Conservation (phyloP, 2,329 filamentous ascomycete species). For the Verticillium isaacii region DNA sequence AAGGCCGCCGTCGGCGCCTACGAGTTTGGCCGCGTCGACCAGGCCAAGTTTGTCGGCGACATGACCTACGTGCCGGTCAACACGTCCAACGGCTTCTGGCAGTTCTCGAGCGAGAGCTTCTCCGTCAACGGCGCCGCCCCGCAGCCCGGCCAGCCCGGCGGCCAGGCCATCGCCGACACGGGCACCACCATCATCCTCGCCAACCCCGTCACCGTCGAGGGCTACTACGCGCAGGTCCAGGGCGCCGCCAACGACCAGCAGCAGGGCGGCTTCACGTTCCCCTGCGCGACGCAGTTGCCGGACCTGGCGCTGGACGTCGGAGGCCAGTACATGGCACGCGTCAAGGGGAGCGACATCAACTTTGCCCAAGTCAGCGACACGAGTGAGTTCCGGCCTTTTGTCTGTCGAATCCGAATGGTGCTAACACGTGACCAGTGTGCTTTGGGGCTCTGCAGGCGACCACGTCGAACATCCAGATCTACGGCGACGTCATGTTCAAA, state of each 20-base stretch:
- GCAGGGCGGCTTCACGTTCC: conserved; percentile 40
- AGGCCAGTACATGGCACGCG: conserved; percentile 48
- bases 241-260: conserved; percentile 33
- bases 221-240: conserved; percentile 42
- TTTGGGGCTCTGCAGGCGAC: conserved; percentile 65
- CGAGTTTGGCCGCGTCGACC: conserved; percentile 69
- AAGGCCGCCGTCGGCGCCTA: conserved; percentile 58
- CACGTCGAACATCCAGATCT: conserved; percentile 53
- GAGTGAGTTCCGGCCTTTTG: conserved; percentile 34
- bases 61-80: conserved; percentile 61
- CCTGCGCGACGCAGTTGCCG: conserved; percentile 40
- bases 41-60: conserved; percentile 54
- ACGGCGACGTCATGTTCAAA: conserved; percentile 59
- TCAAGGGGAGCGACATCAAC: conserved; percentile 48
- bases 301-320: conserved; percentile 53
- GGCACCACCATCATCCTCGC: conserved; percentile 62
- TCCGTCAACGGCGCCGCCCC: conserved; percentile 39
- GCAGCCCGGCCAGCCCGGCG: conserved; percentile 28
- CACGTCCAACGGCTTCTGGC: conserved; percentile 62
- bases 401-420: neutral
- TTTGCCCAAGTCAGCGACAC: conserved; percentile 46
- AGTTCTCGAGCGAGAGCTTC: conserved; percentile 55
- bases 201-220: conserved; percentile 43
- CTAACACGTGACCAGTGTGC: conserved; percentile 38
- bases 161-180: conserved; percentile 49